Evolutionary conservation across 2,329 filamentous ascomycete species (phyloP).

Genomic region (Cladorrhinum sp.): DNA sequence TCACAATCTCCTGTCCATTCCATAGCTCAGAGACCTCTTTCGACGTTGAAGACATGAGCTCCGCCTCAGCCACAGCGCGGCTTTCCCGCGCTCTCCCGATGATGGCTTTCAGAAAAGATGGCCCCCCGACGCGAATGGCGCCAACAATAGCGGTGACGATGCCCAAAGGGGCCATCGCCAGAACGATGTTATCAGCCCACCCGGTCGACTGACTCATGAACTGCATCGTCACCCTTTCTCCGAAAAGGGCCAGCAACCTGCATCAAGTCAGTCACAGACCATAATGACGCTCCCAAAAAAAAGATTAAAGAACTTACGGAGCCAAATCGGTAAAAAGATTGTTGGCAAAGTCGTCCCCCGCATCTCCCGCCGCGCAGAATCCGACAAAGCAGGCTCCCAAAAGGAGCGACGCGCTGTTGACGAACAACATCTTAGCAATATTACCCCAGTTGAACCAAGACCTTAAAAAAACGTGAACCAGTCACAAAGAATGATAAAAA

Average conservation of each 20-base stretch:
- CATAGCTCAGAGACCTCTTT: conserved; percentile 44
- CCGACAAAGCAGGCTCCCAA: too few species aligned
- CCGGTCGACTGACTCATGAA: conserved; percentile 44
- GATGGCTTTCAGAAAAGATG: conserved; percentile 40
- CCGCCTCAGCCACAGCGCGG: conserved; percentile 38
- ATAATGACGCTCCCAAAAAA: neutral
- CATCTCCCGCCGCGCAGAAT: neutral
- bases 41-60: conserved; percentile 46
- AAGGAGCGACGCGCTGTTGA: too few species aligned
- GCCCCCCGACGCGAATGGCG: conserved; percentile 45
- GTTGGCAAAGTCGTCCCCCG: neutral
- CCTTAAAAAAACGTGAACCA: too few species aligned
- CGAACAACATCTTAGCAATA: too few species aligned
- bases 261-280: neutral
- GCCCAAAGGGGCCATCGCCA: conserved; percentile 45
- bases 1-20: conserved; percentile 38
- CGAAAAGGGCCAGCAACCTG: conserved; percentile 33
- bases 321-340: neutral
- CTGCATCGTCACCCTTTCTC: conserved; percentile 46
- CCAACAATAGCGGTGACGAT: conserved; percentile 43
- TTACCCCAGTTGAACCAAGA: too few species aligned
- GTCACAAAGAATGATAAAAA: too few species aligned
- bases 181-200: conserved; percentile 42
- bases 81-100: conserved; percentile 45
- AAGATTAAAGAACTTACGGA: neutral